These are phyloP conservation scores for Podochytrium sp. DNA, from an alignment of 192 early-diverging fungal genomes.

Conservation along the genomic window DNA sequence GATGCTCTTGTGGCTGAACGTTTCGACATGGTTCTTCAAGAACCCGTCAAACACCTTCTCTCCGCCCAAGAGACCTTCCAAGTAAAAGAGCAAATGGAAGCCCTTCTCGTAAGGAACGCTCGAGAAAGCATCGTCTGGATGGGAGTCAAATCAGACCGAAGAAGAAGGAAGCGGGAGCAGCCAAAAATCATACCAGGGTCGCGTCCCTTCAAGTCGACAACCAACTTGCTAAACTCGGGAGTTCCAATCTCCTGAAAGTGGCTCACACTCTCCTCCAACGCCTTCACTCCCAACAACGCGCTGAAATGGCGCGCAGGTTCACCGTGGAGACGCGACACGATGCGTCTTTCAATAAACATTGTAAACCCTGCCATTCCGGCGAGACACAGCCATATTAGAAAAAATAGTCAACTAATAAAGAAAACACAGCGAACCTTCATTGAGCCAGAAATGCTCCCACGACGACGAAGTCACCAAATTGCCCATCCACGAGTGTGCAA, in stretches of 20 bases:
- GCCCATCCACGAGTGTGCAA: constrained; percentile 84
- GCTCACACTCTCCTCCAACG: constrained; percentile 64
- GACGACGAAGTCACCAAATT: constrained; percentile 47
- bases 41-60: constrained; percentile 84
- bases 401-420: no score
- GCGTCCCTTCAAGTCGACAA: constrained; percentile 44
- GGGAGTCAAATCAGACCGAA: no score
- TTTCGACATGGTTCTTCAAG: constrained; percentile 74
- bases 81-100: constrained; percentile 89
- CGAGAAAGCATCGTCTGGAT: constrained; percentile 78
- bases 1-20: constrained; percentile 87
- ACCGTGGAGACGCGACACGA: constrained; percentile 77
- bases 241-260: constrained; percentile 43
- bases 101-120: constrained; percentile 82
- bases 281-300: constrained; percentile 82
- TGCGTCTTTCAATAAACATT: constrained; percentile 91
- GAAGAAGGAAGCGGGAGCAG: no score
- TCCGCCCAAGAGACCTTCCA: constrained; percentile 89
- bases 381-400: no score
- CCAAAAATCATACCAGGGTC: no score
- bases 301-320: constrained; percentile 78
- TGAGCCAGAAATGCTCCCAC: constrained; percentile 83
- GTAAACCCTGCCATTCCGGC: no score
- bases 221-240: constrained; percentile 58
- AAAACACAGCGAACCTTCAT: no score